Conservation (phyloP, 352 stramenopile genomes). For the Saprolegnia parasitica region DNA sequence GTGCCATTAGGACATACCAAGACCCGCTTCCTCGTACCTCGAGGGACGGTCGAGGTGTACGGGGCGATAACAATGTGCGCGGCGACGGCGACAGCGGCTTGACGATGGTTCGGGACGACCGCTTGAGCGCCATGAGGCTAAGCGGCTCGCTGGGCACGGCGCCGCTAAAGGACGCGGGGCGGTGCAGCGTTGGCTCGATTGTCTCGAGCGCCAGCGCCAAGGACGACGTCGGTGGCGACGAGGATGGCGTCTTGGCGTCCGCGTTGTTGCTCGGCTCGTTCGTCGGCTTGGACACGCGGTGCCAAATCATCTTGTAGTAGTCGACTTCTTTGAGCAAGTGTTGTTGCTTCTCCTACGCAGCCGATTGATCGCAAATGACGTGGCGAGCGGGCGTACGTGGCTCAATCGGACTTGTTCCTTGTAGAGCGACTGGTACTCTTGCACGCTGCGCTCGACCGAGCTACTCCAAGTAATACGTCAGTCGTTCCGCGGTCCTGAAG, state of each 20-base stretch:
- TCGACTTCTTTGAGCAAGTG: conserved; percentile 66
- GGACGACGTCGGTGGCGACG: neutral
- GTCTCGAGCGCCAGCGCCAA: neutral
- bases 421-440: conserved; percentile 75
- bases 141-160: conserved; percentile 21
- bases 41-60: neutral
- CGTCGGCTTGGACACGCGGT: conserved; percentile 15
- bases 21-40: neutral
- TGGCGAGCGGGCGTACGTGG: conserved; percentile 31
- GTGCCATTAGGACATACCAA: no score
- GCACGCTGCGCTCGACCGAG: conserved; percentile 49
- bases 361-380: neutral
- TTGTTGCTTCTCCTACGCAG: conserved; percentile 55
- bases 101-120: conserved; percentile 17
- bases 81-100: conserved; percentile 8
- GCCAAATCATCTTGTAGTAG: conserved; percentile 74
- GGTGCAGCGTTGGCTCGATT: neutral
- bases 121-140: conserved; percentile 27
- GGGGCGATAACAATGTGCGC: neutral
- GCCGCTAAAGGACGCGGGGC: conserved; percentile 17
- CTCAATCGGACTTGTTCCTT: conserved; percentile 81
- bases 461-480: neutral
- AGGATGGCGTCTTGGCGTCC: neutral
- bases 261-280: conserved; percentile 4
- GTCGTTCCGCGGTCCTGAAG: no score